phyloP scores from a whole-genome alignment of 2,329 filamentous ascomycete species.

The Neofusicoccum sp. region DNA sequence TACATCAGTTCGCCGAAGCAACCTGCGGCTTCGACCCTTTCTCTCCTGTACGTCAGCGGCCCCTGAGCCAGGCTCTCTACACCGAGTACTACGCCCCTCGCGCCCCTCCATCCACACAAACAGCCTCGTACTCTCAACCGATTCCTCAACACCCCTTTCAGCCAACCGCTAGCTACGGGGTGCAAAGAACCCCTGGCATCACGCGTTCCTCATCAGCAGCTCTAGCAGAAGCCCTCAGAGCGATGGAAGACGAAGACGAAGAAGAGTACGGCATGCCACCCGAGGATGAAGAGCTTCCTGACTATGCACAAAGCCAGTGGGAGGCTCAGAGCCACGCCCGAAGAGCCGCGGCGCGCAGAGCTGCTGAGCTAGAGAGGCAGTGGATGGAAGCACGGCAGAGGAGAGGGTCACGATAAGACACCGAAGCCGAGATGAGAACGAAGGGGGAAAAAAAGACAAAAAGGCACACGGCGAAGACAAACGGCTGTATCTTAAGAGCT shows the following conservation, averaged over 20 bases:
- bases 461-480: neutral
- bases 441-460: neutral
- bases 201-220: neutral
- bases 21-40: conserved; percentile 37
- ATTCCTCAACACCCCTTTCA: neutral
- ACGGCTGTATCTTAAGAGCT: conserved; percentile 6
- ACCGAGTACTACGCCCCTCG: conserved; percentile 19
- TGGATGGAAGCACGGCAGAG: conserved; percentile 36
- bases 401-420: conserved; percentile 14
- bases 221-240: conserved; percentile 26
- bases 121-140: neutral
- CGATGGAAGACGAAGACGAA: conserved; percentile 27
- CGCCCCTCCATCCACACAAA: conserved; percentile 13
- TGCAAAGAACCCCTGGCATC: conserved; percentile 22
- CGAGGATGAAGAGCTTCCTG: conserved; percentile 43
- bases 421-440: neutral
- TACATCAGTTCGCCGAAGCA: conserved; percentile 40
- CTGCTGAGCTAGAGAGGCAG: conserved; percentile 44
- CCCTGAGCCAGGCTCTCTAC: conserved; percentile 24
- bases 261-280: conserved; percentile 22
- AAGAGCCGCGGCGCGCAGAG: conserved; percentile 42
- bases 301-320: conserved; percentile 49
- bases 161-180: neutral
- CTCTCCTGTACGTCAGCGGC: conserved; percentile 29
- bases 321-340: conserved; percentile 42